These are phyloP conservation scores for Euphorbia celastroides DNA, from an alignment of 441 rosid genomes.

Conservation along the genomic window DNA sequence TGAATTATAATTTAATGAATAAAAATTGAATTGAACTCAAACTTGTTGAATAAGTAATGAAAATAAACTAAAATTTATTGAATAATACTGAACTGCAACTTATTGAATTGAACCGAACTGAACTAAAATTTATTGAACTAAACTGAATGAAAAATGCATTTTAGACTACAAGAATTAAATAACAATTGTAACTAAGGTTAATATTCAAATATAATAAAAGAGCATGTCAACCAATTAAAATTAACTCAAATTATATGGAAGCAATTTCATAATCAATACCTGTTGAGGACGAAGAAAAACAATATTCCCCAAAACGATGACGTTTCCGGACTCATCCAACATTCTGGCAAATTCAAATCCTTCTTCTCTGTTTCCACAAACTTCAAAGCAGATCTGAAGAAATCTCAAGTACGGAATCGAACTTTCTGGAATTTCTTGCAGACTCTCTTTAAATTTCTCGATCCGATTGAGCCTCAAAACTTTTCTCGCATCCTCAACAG, in stretches of 20 bases:
- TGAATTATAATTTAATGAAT: too few species aligned
- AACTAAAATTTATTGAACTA: too few species aligned
- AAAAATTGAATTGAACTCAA: too few species aligned
- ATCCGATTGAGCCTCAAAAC: slow-evolving; percentile 55
- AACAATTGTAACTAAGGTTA: too few species aligned
- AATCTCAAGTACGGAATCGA: slow-evolving; percentile 57
- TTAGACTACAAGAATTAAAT: too few species aligned
- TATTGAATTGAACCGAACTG: too few species aligned
- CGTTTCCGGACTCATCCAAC: slow-evolving; percentile 67
- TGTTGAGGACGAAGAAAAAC: slow-evolving; percentile 72
- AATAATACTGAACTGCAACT: too few species aligned
- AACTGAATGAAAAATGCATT: too few species aligned
- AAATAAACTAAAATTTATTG: too few species aligned
- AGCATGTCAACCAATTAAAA: too few species aligned
- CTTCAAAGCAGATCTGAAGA: slow-evolving; percentile 50
- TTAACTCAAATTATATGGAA: not conserved
- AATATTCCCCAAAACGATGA: slow-evolving; percentile 61
- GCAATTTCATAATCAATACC: slow-evolving; percentile 45
- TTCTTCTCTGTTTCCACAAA: slow-evolving; percentile 47
- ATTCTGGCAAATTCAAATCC: slow-evolving; percentile 48
- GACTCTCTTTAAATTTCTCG: slow-evolving; percentile 55
- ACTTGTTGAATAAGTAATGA: too few species aligned
- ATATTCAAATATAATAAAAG: too few species aligned
- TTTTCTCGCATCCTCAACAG: slow-evolving; percentile 64
- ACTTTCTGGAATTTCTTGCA: slow-evolving; percentile 41